A percentile compares a stretch with the other conserved stretches of the same genome.
These are phyloP conservation scores for Fusarium sp. DNA, from an alignment of 2,329 filamentous ascomycete species.

Conservation along the genomic window DNA sequence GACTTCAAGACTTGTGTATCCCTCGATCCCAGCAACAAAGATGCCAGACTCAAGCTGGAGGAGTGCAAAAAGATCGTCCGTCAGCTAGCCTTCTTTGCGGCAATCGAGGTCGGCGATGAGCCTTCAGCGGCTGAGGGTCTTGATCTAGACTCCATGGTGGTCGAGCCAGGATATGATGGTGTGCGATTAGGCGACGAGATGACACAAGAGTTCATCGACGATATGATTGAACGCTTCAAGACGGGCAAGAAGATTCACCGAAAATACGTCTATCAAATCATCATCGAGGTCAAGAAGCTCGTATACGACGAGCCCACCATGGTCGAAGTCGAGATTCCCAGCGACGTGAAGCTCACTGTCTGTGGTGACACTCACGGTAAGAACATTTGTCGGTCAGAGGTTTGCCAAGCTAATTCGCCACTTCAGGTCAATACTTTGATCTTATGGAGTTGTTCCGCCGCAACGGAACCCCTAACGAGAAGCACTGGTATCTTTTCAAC, in stretches of 20 bases:
- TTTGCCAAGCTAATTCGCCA: slow-evolving; percentile 35
- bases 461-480: slow-evolving; percentile 85
- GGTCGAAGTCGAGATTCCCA: slow-evolving; percentile 88
- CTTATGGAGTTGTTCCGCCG: slow-evolving; percentile 94
- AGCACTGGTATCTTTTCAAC: slow-evolving; percentile 96
- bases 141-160: slow-evolving; percentile 84
- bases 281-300: slow-evolving; percentile 88
- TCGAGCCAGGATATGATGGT: slow-evolving; percentile 89
- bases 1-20: slow-evolving; percentile 93
- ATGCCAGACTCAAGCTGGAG: slow-evolving; percentile 88
- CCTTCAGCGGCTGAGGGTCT: slow-evolving; percentile 92
- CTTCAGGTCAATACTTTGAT: slow-evolving; percentile 91
- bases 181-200: slow-evolving; percentile 81
- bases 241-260: slow-evolving; percentile 92
- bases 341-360: slow-evolving; percentile 85
- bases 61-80: slow-evolving; percentile 97
- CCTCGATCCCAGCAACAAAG: slow-evolving; percentile 87
- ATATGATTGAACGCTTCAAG: slow-evolving; percentile 98
- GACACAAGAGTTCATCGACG: slow-evolving; percentile 96
- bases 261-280: slow-evolving; percentile 98
- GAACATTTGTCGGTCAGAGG: slow-evolving; percentile 39
- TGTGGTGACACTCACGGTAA: slow-evolving; percentile 96
- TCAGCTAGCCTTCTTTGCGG: slow-evolving; percentile 90
- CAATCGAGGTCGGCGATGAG: slow-evolving; percentile 92
- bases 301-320: slow-evolving; percentile 95